A percentile compares a stretch with the other conserved stretches of the same genome.
Evolutionary conservation across 441 rosid species (phyloP).

Genomic region (Croton setiger): DNA sequence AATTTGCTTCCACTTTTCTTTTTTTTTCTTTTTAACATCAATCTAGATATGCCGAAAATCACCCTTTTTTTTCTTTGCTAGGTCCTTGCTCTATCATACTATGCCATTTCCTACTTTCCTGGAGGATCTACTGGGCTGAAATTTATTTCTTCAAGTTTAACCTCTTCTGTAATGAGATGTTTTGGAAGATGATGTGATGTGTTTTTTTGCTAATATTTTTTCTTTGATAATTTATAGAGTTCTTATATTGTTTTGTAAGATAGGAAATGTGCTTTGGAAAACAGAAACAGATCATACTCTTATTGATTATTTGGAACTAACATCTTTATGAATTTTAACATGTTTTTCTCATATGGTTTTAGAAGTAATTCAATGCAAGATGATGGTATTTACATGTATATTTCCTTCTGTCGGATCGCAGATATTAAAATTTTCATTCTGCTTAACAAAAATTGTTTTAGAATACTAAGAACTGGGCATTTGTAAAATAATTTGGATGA

Average conservation of each 20-base stretch:
- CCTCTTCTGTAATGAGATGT: constrained; percentile 41
- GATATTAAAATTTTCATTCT: not conserved
- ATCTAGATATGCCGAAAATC: not conserved
- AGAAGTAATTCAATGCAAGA: not conserved
- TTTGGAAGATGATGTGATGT: constrained; percentile 39
- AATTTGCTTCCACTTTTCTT: not conserved
- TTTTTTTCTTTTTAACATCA: not conserved
- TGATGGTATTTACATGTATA: not conserved
- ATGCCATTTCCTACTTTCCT: constrained; percentile 54
- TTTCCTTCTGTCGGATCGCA: not conserved
- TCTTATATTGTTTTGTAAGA: constrained; percentile 14
- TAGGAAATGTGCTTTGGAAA: constrained; percentile 12
- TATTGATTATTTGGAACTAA: not conserved
- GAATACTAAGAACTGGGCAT: not conserved
- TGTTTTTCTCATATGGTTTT: not conserved
- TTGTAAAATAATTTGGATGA: not conserved
- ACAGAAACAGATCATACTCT: too few species aligned
- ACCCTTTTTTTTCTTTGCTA: constrained; percentile 23
- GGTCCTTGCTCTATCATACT: constrained; percentile 52
- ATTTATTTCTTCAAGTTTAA: constrained; percentile 40
- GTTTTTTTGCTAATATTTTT: not conserved
- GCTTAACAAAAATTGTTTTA: constrained; percentile 1
- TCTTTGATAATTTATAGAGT: not conserved
- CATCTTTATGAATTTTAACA: constrained; percentile 7
- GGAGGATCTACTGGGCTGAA: constrained; percentile 53